Evolutionary conservation across 805 yeast species (phyloP).

Genomic region (Saccharomycopsis fermentans): DNA sequence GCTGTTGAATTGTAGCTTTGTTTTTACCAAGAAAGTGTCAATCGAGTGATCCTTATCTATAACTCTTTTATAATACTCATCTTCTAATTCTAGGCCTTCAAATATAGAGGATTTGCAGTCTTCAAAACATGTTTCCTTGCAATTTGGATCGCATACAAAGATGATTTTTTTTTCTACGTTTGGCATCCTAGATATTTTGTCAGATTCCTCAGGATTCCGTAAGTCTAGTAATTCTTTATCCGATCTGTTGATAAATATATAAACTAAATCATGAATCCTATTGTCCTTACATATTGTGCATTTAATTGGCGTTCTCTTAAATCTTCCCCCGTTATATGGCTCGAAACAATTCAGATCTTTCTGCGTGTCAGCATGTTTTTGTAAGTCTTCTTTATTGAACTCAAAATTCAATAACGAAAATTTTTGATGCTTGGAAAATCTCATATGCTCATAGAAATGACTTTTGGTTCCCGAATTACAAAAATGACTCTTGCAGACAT

Average conservation of each 20-base stretch:
- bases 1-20: neutral
- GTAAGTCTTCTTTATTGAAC: neutral
- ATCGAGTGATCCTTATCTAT: neutral
- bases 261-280: constrained; percentile 4
- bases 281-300: constrained; percentile 8
- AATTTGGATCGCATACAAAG: constrained; percentile 10
- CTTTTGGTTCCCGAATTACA: constrained; percentile 17
- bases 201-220: constrained; percentile 7
- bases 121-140: constrained; percentile 2
- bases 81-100: constrained; percentile 16
- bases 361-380: neutral
- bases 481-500: constrained; percentile 9
- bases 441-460: constrained; percentile 16
- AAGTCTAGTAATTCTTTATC: constrained; percentile 16
- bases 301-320: constrained; percentile 5
- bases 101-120: constrained; percentile 6
- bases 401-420: constrained; percentile 13
- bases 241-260: constrained; percentile 10
- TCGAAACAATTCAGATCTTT: neutral
- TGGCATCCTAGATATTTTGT: neutral
- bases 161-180: constrained; percentile 13
- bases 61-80: constrained; percentile 8
- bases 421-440: constrained; percentile 9
- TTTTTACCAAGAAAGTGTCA: neutral
- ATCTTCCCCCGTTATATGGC: neutral